These are phyloP conservation scores for Lichina pygmaea DNA, from an alignment of 495 filamentous ascomycete species.

Conservation along the genomic window DNA sequence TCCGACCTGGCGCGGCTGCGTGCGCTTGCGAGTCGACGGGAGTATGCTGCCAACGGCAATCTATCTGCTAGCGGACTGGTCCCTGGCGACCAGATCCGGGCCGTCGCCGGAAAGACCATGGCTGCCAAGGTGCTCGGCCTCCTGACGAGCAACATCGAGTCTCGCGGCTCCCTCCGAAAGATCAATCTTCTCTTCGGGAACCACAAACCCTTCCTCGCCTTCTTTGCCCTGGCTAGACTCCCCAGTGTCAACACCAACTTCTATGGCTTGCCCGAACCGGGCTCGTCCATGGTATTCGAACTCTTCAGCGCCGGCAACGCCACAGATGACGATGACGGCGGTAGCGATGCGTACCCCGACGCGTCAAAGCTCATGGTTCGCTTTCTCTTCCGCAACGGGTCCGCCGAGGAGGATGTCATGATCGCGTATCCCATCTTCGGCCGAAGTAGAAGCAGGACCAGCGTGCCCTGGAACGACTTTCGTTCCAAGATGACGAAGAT, in stretches of 20 bases:
- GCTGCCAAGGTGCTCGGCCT: constrained; percentile 29
- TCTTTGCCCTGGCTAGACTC: constrained; percentile 43
- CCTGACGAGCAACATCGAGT: constrained; percentile 23
- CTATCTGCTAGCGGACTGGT: constrained; percentile 16
- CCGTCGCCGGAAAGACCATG: constrained; percentile 39
- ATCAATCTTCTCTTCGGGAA: constrained; percentile 42
- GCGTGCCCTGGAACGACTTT: constrained; percentile 38
- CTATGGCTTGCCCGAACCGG: constrained; percentile 40
- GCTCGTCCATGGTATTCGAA: constrained; percentile 45
- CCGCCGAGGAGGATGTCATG: constrained; percentile 22
- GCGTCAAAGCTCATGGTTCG: constrained; percentile 37
- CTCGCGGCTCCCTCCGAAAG: constrained; percentile 17
- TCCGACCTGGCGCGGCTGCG: constrained; percentile 27
- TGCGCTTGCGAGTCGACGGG: constrained; percentile 36
- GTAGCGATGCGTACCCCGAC: constrained; percentile 19
- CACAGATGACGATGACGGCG: constrained; percentile 13
- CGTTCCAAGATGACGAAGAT: constrained; percentile 27
- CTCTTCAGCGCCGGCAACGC: constrained; percentile 26
- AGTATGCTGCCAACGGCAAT: constrained; percentile 38
- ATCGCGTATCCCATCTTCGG: constrained; percentile 41
- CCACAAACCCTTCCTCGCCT: constrained; percentile 43
- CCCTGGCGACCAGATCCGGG: constrained; percentile 23
- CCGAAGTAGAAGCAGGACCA: constrained; percentile 17
- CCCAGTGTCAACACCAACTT: constrained; percentile 29
- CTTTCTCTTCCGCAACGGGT: constrained; percentile 55